Base-by-base conservation (phyloP, 306 rosid species). In the Malus sieversii region DNA sequence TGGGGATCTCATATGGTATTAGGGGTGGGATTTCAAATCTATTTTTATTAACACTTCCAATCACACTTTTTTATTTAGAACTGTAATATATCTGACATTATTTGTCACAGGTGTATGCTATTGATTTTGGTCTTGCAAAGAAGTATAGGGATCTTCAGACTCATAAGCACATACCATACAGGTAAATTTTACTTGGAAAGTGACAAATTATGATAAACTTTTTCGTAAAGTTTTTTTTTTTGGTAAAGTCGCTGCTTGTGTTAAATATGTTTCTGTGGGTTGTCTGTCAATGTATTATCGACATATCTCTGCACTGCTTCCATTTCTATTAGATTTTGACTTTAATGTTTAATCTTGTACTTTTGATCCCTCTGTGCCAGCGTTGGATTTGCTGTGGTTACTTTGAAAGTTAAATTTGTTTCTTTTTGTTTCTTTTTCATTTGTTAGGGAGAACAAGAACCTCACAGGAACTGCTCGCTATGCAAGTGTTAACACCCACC, bases 381-480 rank as follows among this genome's bases (percentile, higher is more conserved):
- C 48, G 1, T 66, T 18, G 48, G 10, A 13, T 66, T 33, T 66
- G 20, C 18, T 60, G 10, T 53, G 18, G 29, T 29, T 10, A 42
- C 10, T 64, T 79, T 79, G 25, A 48, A 38, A 51, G 33, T 38
- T 75, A 22, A 40, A 35, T 58, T 33, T 33, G 38, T 33, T 33
- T 78, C 75, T 18, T 32, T 58, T 33, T 33, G 38, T 33, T 33
- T 78, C 75, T 18, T 32, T 64, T 66, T 8, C 30, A 38, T 73
- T 38, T 64, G 52, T 32, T 71, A 92, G 99, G 86, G 99, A 96
- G 81, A 96, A 96, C 90, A 96, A 96, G 89, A 96, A 96, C 82
- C 98, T 96, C 72, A 96, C 99, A 3, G 99, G 99, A 80, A 96
- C 99, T 77, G 99, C 99, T 75, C 99, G 99, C 68, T 92, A 96